These are phyloP conservation scores for Talaromyces verruculosus DNA, from an alignment of 2,329 filamentous ascomycete species.

Conservation along the genomic window DNA sequence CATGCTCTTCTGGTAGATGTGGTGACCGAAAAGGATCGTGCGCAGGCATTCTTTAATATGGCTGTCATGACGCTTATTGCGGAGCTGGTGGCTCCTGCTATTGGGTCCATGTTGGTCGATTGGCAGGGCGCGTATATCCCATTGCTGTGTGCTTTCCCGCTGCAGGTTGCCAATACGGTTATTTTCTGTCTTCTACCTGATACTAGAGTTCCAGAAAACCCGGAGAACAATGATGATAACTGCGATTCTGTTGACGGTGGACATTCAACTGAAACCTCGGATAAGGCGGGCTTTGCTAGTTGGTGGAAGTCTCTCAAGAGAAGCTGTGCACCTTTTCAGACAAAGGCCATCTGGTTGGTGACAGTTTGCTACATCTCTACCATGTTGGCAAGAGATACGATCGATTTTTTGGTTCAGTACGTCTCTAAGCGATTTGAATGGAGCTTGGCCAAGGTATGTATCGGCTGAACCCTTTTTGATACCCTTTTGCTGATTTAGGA, in stretches of 20 bases:
- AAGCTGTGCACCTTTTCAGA: conserved; percentile 6
- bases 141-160: conserved; percentile 1
- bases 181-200: not conserved
- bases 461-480: not conserved
- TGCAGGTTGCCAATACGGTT: not conserved
- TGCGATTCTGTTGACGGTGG: not conserved
- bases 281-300: not conserved
- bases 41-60: conserved; percentile 11
- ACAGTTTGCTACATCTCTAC: conserved; percentile 3
- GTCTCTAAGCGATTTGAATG: conserved; percentile 6
- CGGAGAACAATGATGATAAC: not conserved
- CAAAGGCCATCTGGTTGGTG: conserved; percentile 4
- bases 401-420: conserved; percentile 13
- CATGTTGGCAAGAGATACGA: conserved; percentile 7
- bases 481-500: not conserved
- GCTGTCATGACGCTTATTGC: conserved; percentile 10
- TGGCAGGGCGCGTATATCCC: conserved; percentile 4
- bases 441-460: conserved; percentile 8
- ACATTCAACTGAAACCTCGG: not conserved
- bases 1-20: conserved; percentile 4
- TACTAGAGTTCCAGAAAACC: not conserved
- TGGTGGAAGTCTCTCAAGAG: not conserved
- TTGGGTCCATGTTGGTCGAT: conserved; percentile 1
- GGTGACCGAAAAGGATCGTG: not conserved
- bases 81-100: not conserved